Evolutionary conservation across 2,329 filamentous ascomycete genomes (phyloP), one percentile per base, ranked within the genome.

Genomic region (Paraphoma chrysanthemicola): DNA sequence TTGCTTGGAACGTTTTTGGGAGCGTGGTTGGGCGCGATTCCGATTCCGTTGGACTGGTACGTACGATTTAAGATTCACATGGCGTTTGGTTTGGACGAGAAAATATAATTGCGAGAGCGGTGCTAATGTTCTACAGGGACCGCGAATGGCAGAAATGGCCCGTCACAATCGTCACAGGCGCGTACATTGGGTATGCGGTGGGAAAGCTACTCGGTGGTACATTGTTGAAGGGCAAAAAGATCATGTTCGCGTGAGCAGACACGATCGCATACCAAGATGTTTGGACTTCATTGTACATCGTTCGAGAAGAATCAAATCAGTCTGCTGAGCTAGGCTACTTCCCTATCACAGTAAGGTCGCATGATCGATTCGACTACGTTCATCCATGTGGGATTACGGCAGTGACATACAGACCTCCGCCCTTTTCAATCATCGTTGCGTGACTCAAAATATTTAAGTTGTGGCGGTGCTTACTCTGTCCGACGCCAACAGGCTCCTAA

Each of bases 101-200:
- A 53, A 45, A 18, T 1, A 18, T 45, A 42, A 54, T 41, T 44
- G n/a, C 4, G 17, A 16, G 38, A 14, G 28, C 9, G 42, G 28
- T 55, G 53, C 60, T 64, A 59, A 68, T 51, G 12, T n/a, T 16
- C 31, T 36, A 4, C 61, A 85, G 83, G 85, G 95, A 99, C 76
- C 88, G 95, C n/a, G 93, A 96, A 67, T 99, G 95, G 95, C 95
- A 99, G 85, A 91, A 90, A 76, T 99, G 94, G 91, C 95, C 95
- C 0, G 89, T 98, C 46, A 99, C 95, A 0, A 90, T 99, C 56
- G 79, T 98, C 4, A 88, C 86, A 1, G 95, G 95, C 2, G 83
- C 90, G 16, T 98, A 96, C 77, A 78, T 86, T 6, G 95, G 95
- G 1, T 93, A 91, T 76, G 82, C 86, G 1, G 63, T 91, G 11